Conservation (phyloP, 352 stramenopile species). For the Discostella stelligera region DNA sequence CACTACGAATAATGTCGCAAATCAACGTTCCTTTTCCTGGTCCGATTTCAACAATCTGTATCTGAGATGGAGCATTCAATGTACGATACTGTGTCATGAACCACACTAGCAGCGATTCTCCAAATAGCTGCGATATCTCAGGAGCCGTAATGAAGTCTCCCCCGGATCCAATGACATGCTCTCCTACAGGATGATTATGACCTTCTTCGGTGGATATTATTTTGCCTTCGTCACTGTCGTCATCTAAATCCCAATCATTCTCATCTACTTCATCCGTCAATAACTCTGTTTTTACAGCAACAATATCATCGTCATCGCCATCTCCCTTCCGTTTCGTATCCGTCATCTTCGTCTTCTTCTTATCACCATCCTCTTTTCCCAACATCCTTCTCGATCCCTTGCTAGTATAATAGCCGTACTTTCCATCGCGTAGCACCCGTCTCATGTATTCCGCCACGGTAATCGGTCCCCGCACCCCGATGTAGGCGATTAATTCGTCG, state of each 20-base stretch:
- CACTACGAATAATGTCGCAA: constrained; percentile 88
- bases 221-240: constrained; percentile 31
- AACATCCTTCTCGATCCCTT: constrained; percentile 38
- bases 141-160: constrained; percentile 85
- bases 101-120: constrained; percentile 82
- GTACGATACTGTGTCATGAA: constrained; percentile 74
- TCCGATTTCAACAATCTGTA: constrained; percentile 82
- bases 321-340: neutral
- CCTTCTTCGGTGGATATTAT: neutral
- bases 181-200: constrained; percentile 54
- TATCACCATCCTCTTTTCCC: constrained; percentile 1
- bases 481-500: constrained; percentile 86
- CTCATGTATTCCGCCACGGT: constrained; percentile 94
- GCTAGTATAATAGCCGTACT: constrained; percentile 93
- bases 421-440: constrained; percentile 85
- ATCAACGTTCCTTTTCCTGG: constrained; percentile 92
- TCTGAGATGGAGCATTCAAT: constrained; percentile 44
- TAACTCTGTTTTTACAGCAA: neutral
- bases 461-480: constrained; percentile 89
- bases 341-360: neutral
- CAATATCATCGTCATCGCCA: neutral
- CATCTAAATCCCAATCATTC: constrained; percentile 44
- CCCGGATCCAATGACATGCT: constrained; percentile 69
- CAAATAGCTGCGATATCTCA: constrained; percentile 84
- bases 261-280: constrained; percentile 35